These are phyloP conservation scores for Flaveria floridana DNA, from an alignment of 140 eudicot genomes.

Conservation along the genomic window DNA sequence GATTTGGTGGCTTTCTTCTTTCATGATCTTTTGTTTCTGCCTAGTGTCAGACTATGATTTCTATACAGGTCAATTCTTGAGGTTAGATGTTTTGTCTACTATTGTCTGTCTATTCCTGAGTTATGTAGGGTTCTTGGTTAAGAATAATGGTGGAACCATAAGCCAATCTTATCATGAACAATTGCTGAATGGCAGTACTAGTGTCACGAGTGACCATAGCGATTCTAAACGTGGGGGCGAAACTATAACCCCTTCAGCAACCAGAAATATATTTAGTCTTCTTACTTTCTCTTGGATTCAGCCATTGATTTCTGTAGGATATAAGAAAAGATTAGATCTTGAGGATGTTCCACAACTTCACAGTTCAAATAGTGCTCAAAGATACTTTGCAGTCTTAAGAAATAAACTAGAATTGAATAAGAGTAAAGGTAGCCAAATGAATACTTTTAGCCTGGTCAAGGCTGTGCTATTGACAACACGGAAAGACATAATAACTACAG, in stretches of 20 bases:
- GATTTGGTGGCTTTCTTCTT: constrained; percentile 57
- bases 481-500: constrained; percentile 55
- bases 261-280: constrained; percentile 39
- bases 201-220: constrained; percentile 16
- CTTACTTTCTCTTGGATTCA: constrained; percentile 69
- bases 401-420: constrained; percentile 38
- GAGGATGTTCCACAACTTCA: constrained; percentile 69
- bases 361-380: constrained; percentile 40
- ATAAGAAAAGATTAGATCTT: constrained; percentile 54
- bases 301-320: constrained; percentile 52
- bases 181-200: constrained; percentile 35
- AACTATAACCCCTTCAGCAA: constrained; percentile 42
- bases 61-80: constrained; percentile 39
- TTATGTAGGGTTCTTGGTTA: constrained; percentile 41
- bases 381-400: constrained; percentile 42
- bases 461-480: constrained; percentile 47
- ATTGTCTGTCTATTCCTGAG: constrained; percentile 41
- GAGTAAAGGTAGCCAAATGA: constrained; percentile 33
- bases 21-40: constrained; percentile 45
- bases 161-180: constrained; percentile 42
- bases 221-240: constrained; percentile 43
- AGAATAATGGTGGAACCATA: not conserved
- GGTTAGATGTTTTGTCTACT: constrained; percentile 44
- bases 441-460: constrained; percentile 46
- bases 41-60: constrained; percentile 39